Evolutionary conservation across 116 monocot genomes (phyloP), one percentile per base, ranked within the genome.

Genomic region (Posidonia oceanica): DNA sequence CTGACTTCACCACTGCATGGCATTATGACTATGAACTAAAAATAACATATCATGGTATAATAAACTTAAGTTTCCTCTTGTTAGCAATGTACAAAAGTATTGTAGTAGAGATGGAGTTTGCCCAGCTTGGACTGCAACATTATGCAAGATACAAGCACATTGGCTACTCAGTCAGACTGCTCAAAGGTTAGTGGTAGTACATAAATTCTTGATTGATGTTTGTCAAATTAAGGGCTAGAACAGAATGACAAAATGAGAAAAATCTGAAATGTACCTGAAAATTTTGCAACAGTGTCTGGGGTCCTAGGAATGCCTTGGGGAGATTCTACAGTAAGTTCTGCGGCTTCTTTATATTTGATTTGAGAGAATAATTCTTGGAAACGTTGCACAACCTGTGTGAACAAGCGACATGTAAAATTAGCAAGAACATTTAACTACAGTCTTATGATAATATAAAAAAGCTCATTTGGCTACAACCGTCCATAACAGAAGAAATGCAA

Each of bases 261-360:
- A 68, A 54, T 23, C 22, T 29, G 21, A 53, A 53, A 52, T 21
- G 15, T 73, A 90, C 98, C 88, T 98, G 98, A 29, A 86, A 98
- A 99, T 83, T 99, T 99, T 51, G 90, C 93, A 64, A 99, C 93
- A 72, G 98, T 99, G 16, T 99, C 98, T 0, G 90, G 98, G 66
- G 98, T 99, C 72, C 98, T 80, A 8, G 93, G 82, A 61, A 99
- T 82, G 64, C 90, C 93, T 75, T 99, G 93, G 64, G 98, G 98
- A 84, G 98, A 99, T 59, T 99, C 98, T 38, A 93, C 98, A 78
- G 98, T 93, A 77, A 99, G 86, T 76, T 99, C 98, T 72, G 98
- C 98, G 63, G 98, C 98, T 76, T 99, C 98, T 75, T 99, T 99
- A 75, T 99, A 99, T 66, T 99, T 99, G n/a, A 86, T 99, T 69